Conservation (phyloP, 2,329 filamentous ascomycete genomes). For the Massarina eburnea region DNA sequence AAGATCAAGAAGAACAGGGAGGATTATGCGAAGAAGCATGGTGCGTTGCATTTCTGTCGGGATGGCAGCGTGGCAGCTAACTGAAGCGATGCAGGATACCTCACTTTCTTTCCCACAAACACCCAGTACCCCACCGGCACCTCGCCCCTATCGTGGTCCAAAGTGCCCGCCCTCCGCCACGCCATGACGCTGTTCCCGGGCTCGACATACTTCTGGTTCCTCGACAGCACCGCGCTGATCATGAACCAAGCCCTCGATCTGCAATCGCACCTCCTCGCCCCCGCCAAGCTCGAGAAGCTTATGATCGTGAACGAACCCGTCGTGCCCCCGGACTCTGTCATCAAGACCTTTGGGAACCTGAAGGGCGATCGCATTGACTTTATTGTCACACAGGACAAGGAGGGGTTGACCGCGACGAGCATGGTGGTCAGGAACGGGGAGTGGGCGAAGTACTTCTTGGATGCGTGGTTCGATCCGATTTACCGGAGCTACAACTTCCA, state of each 20-base stretch:
- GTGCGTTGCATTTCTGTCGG: slow-evolving; percentile 53
- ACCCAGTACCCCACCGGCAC: slow-evolving; percentile 72
- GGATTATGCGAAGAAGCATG: slow-evolving; percentile 82
- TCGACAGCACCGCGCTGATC: slow-evolving; percentile 82
- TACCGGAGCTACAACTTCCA: slow-evolving; percentile 96
- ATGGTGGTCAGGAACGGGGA: slow-evolving; percentile 81
- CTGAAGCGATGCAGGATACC: slow-evolving; percentile 65
- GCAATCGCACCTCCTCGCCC: slow-evolving; percentile 69
- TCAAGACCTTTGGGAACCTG: slow-evolving; percentile 88
- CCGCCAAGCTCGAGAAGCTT: slow-evolving; percentile 66
- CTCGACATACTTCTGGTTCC: slow-evolving; percentile 80
- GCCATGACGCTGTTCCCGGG: slow-evolving; percentile 80
- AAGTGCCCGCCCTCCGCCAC: slow-evolving; percentile 84
- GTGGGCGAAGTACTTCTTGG: slow-evolving; percentile 90
- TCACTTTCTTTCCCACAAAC: slow-evolving; percentile 77
- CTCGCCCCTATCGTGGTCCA: slow-evolving; percentile 65
- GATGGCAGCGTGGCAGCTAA: neutral
- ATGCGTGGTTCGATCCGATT: slow-evolving; percentile 94
- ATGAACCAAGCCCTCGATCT: slow-evolving; percentile 77
- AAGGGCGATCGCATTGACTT: slow-evolving; percentile 76
- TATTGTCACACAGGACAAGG: slow-evolving; percentile 79
- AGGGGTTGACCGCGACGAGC: slow-evolving; percentile 75
- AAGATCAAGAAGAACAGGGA: slow-evolving; percentile 79
- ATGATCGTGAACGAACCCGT: slow-evolving; percentile 87
- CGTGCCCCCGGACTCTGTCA: slow-evolving; percentile 94